Percentiles rank a stretch among this genome's conserved stretches.
Conservation (phyloP, 306 rosid species). For the Canavalia gladiata region DNA sequence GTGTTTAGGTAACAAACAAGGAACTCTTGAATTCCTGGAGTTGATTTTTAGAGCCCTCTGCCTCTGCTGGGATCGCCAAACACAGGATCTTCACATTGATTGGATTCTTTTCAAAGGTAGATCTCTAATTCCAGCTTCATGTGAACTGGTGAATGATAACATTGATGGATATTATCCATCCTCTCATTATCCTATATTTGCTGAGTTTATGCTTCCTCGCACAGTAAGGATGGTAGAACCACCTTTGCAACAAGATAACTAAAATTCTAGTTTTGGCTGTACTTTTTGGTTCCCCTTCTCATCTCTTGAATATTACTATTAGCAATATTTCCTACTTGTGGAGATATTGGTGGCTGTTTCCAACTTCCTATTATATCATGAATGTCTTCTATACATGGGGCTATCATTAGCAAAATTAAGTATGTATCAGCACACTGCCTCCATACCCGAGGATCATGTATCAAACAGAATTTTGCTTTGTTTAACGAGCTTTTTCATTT, state of each 20-base stretch:
- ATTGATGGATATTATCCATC: conserved; percentile 91
- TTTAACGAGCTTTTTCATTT: no score
- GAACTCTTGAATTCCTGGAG: conserved; percentile 88
- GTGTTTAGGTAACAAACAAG: conserved; percentile 89
- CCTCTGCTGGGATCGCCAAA: conserved; percentile 99
- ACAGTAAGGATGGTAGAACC: conserved; percentile 80
- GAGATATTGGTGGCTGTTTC: no score
- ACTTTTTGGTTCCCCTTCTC: background rate
- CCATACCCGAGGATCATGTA: no score
- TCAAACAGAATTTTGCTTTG: no score
- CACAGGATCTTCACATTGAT: conserved; percentile 95
- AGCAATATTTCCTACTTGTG: no score
- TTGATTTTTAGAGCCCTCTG: conserved; percentile 92
- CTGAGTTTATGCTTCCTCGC: conserved; percentile 97
- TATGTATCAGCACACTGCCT: no score
- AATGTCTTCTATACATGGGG: no score
- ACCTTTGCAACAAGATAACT: conserved; percentile 67
- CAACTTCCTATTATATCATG: no score
- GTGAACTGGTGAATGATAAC: conserved; percentile 90
- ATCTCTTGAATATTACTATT: no score
- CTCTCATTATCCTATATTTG: conserved; percentile 88
- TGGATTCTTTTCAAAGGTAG: conserved; percentile 99
- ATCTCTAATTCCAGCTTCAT: conserved; percentile 86
- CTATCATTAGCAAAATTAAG: no score
- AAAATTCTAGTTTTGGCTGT: conserved; percentile 39